Evolutionary conservation across 805 yeast species (phyloP).

Genomic region (Suhomyces canberraensis): DNA sequence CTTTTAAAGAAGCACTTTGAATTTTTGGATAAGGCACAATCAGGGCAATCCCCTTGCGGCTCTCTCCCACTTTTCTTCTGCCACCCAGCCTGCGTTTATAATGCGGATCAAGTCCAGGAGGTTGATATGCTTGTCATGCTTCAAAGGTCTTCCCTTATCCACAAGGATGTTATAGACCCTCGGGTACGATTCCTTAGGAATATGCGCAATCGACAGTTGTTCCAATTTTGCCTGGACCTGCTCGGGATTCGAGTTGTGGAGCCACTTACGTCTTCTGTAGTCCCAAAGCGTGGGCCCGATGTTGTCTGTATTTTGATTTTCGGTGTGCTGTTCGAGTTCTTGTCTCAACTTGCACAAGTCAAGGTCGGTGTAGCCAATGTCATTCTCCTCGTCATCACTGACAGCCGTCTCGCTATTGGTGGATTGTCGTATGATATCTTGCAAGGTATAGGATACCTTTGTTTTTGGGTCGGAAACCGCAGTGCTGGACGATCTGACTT

Average conservation of each 20-base stretch:
- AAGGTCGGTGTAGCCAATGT: slow-evolving; percentile 19
- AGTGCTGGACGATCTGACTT: slow-evolving; percentile 11
- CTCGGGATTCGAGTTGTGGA: slow-evolving; percentile 31
- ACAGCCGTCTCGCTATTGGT: slow-evolving; percentile 10
- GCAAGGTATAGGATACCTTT: slow-evolving; percentile 10
- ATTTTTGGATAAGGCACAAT: too few species aligned
- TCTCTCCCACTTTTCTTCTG: slow-evolving; percentile 69
- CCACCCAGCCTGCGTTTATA: slow-evolving; percentile 82
- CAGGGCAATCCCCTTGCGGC: slow-evolving; percentile 40
- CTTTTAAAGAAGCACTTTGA: too few species aligned
- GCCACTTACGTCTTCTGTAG: slow-evolving; percentile 67
- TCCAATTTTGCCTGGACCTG: slow-evolving; percentile 10
- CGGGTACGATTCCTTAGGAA: slow-evolving; percentile 51
- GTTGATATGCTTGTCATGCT: slow-evolving; percentile 58
- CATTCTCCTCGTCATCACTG: slow-evolving; percentile 12
- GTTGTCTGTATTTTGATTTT: slow-evolving; percentile 8
- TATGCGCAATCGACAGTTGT: slow-evolving; percentile 24
- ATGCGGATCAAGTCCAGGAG: slow-evolving; percentile 68
- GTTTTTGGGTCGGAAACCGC: slow-evolving; percentile 9
- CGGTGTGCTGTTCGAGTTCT: slow-evolving; percentile 27
- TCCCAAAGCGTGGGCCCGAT: slow-evolving; percentile 69
- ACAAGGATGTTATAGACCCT: slow-evolving; percentile 69
- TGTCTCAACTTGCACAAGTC: slow-evolving; percentile 26
- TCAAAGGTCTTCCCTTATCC: slow-evolving; percentile 63
- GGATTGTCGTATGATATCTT: slow-evolving; percentile 23